A percentile compares a stretch with the other conserved stretches of the same genome.
phyloP scores from a whole-genome alignment of 495 filamentous ascomycete genomes.

The Xylaria telfairii region DNA sequence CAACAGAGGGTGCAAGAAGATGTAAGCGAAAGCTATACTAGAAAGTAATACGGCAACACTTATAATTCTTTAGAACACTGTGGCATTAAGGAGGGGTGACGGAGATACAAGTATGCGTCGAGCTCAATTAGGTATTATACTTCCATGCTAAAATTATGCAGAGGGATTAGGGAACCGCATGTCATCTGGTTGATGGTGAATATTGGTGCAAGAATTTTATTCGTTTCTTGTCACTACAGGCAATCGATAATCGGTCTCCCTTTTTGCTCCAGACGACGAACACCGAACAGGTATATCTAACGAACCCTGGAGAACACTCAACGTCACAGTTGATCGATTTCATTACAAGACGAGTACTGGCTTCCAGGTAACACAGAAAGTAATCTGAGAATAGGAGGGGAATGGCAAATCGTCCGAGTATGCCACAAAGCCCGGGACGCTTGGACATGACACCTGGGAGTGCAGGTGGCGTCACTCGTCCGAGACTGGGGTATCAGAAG shows the following conservation, averaged over 20 bases:
- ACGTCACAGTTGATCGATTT: conserved; percentile 32
- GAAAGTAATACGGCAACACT: neutral
- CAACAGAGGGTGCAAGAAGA: neutral
- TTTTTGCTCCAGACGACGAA: conserved; percentile 30
- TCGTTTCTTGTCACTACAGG: conserved; percentile 40
- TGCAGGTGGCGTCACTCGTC: conserved; percentile 19
- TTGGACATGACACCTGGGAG: neutral
- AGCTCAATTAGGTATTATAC: neutral
- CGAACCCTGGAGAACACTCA: conserved; percentile 34
- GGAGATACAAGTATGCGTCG: neutral
- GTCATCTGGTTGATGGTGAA: neutral
- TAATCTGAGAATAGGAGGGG: conserved; percentile 38
- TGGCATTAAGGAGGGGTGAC: neutral
- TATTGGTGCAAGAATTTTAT: conserved; percentile 31
- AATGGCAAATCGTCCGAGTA: conserved; percentile 29
- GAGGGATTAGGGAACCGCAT: neutral
- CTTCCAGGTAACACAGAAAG: conserved; percentile 33
- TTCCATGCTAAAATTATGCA: neutral
- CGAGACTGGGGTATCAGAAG: conserved; percentile 33
- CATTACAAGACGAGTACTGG: conserved; percentile 40
- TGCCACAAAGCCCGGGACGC: conserved; percentile 15
- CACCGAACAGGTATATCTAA: conserved; percentile 44
- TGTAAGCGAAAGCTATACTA: neutral
- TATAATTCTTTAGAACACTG: neutral
- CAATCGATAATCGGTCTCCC: conserved; percentile 34